phyloP scores from a whole-genome alignment of 2,329 filamentous ascomycete species.

The Elsinoe necatrix region DNA sequence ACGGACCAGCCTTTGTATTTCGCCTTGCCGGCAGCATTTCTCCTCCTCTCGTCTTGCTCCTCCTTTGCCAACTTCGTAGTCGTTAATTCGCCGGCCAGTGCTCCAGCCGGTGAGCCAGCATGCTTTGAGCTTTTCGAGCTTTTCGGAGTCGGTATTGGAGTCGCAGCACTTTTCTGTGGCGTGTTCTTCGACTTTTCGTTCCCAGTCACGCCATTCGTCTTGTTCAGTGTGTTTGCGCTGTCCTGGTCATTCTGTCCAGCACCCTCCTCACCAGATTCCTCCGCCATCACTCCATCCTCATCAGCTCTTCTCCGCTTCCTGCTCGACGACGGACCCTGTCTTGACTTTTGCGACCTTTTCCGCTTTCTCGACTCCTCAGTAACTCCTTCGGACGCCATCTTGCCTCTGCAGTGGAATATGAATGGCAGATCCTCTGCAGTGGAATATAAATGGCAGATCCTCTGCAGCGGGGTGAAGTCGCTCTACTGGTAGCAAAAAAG shows the following conservation, averaged over 20 bases:
- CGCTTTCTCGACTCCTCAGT: slow-evolving; percentile 8
- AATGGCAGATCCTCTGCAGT: background rate
- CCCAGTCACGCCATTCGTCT: background rate
- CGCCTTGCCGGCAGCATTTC: background rate
- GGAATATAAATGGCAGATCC: background rate
- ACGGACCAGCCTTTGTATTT: slow-evolving; percentile 36
- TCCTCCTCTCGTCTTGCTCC: background rate
- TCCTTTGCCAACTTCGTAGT: background rate
- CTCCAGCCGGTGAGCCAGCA: background rate
- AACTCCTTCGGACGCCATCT: background rate
- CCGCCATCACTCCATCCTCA: slow-evolving; percentile 1
- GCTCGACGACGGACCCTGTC: slow-evolving; percentile 7
- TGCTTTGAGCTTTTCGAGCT: background rate
- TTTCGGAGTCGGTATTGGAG: background rate
- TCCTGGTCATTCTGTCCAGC: background rate
- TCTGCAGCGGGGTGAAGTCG: background rate
- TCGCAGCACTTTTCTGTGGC: background rate
- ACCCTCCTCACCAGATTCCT: background rate
- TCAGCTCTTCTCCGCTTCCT: slow-evolving; percentile 12
- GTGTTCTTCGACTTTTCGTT: background rate
- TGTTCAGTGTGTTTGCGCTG: background rate
- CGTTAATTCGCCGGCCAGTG: background rate
- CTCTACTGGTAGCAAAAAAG: background rate
- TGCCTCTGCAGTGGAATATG: background rate
- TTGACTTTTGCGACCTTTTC: slow-evolving; percentile 13